phyloP scores from a whole-genome alignment of 192 early-diverging fungal species.

The Gonapodya prolifera region DNA sequence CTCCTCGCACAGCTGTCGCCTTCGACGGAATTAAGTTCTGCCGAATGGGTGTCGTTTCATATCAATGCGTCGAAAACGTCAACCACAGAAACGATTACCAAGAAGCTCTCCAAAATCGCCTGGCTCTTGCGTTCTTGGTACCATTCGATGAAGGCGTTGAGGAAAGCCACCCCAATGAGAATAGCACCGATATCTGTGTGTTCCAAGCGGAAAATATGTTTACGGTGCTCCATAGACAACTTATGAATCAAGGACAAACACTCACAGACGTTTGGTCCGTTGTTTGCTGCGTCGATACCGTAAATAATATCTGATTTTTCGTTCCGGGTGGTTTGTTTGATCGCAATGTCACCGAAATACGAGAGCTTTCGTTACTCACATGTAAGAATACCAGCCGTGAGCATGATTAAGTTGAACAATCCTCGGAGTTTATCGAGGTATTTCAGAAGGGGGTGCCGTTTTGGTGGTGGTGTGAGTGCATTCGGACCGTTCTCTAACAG shows the following conservation, averaged over 20 bases:
- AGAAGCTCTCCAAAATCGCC: constrained; percentile 77
- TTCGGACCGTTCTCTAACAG: constrained; percentile 66
- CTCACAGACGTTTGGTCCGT: constrained; percentile 70
- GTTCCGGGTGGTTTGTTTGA: too few relatives aligned
- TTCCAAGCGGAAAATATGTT: too few relatives aligned
- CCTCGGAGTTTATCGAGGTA: constrained; percentile 60
- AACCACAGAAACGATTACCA: constrained; percentile 23
- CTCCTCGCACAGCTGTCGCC: constrained; percentile 66
- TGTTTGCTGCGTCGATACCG: constrained; percentile 60
- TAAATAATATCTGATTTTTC: too few relatives aligned
- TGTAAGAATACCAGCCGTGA: constrained; percentile 63
- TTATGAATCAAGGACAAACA: too few relatives aligned
- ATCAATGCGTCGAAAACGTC: constrained; percentile 4
- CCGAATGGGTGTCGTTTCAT: neutral
- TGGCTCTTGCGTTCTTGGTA: constrained; percentile 81
- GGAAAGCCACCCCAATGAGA: constrained; percentile 69
- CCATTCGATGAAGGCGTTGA: constrained; percentile 87
- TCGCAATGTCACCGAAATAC: too few relatives aligned
- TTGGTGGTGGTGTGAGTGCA: constrained; percentile 73
- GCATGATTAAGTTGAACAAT: constrained; percentile 82
- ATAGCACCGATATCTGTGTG: constrained; percentile 89
- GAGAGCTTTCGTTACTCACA: too few relatives aligned
- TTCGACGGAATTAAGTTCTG: constrained; percentile 77
- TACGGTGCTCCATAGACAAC: too few relatives aligned
- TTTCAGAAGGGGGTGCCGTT: constrained; percentile 55